Evolutionary conservation across 257 asterid genomes (phyloP), one percentile per base, ranked within the genome.

Genomic region (Handroanthus guayacan): DNA sequence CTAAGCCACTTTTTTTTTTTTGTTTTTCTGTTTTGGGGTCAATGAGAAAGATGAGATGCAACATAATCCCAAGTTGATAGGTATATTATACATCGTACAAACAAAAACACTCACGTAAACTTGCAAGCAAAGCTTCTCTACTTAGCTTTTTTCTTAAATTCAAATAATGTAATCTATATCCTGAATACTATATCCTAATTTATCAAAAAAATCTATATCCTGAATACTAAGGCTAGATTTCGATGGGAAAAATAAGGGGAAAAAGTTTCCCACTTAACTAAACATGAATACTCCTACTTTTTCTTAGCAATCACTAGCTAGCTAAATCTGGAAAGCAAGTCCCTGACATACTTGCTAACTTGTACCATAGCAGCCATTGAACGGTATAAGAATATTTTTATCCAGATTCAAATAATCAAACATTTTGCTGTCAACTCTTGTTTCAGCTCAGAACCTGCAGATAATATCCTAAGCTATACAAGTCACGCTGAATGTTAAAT

Each of bases 31-130:
- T 25, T 25, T 0, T 25, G 31, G 31, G 31, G 60, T 76, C 36
- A 69, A 20, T 47, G 66, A 48, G n/a, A 25, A 76, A 11, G 67
- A 60, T 57, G 63, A 13, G 41, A 75, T 5, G 39, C 55, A 66
- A 43, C 7, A 45, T 13, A 62, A 17, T 16, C 56, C 14, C 20
- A 71, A 54, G 61, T 12, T 56, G 3, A 38, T 45, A 9, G 52
- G 18, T 50, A 51, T 39, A 14, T 39, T 74, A 39, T 68, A 60
- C 20, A 55, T 14, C 45, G 38, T 41, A 18, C 3, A 3, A 13
- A 18, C 44, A 11, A 37, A 16, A 7, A 0, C 51, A n/a, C 38
- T 5, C 61, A 67, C 11, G 63, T 2, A 17, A 4, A 18, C 17
- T 20, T 13, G 38, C 7, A 73, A 12, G 39, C 5, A 44, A 10